phyloP scores from a whole-genome alignment of 2,329 filamentous ascomycete genomes.

The Botrytis hyacinthi region DNA sequence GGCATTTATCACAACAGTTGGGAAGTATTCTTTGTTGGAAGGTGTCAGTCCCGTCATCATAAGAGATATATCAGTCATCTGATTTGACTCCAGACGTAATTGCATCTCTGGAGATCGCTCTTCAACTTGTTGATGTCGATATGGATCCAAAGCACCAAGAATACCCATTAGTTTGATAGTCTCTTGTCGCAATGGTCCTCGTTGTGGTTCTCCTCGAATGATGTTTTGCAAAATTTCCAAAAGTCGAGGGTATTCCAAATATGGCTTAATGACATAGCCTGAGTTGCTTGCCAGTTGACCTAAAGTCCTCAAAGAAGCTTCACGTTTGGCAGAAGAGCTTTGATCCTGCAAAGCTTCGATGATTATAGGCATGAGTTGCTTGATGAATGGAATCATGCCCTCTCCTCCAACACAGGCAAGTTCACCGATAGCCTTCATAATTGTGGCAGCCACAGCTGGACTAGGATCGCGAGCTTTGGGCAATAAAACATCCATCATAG shows the following conservation, averaged over 20 bases:
- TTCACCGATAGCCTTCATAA: conserved; percentile 92
- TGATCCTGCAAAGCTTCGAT: conserved; percentile 92
- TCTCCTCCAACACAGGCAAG: conserved; percentile 90
- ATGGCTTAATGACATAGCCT: conserved; percentile 95
- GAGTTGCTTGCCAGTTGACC: conserved; percentile 94
- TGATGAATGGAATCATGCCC: conserved; percentile 89
- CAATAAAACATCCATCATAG: conserved; percentile 91
- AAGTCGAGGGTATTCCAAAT: conserved; percentile 90
- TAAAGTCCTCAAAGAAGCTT: conserved; percentile 85
- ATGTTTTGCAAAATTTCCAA: conserved; percentile 91
- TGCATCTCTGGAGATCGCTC: conserved; percentile 84
- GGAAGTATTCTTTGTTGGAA: conserved; percentile 97
- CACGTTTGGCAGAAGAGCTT: conserved; percentile 83
- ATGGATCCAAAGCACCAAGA: conserved; percentile 89
- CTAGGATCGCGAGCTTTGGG: conserved; percentile 86
- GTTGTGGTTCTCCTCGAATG: conserved; percentile 83
- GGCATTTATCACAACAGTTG: conserved; percentile 95
- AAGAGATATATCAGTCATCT: conserved; percentile 87
- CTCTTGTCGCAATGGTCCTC: conserved; percentile 81
- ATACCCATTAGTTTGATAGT: conserved; percentile 97
- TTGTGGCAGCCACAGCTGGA: conserved; percentile 86
- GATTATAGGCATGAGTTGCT: conserved; percentile 90
- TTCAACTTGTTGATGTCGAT: conserved; percentile 93
- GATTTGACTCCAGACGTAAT: conserved; percentile 58
- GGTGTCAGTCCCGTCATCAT: conserved; percentile 98